Evolutionary conservation across 306 rosid species (phyloP).

Genomic region (Cicer cuneatum): DNA sequence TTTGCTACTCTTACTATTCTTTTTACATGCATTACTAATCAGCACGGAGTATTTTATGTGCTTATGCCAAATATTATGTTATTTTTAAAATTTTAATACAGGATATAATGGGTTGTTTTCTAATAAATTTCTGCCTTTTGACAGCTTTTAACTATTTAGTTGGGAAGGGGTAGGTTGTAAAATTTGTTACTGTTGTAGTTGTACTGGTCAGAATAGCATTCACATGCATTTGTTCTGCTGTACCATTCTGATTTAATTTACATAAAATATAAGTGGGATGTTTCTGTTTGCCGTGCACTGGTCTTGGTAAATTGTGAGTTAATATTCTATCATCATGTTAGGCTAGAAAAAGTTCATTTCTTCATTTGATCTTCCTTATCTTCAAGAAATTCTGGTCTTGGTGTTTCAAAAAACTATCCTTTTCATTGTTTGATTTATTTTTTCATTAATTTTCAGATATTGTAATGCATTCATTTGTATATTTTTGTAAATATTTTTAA

Average conservation of each 20-base stretch:
- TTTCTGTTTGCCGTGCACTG: background rate
- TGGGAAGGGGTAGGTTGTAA: background rate
- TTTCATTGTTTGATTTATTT: constrained; percentile 13
- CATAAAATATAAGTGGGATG: background rate
- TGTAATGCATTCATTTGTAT: constrained; percentile 16
- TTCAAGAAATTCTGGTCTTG: background rate
- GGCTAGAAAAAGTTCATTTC: constrained; percentile 20
- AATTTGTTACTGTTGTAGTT: constrained; percentile 24
- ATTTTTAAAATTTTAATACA: background rate
- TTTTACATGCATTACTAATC: background rate
- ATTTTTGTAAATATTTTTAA: constrained; percentile 18
- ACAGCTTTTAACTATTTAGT: background rate
- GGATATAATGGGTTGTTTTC: constrained; percentile 9
- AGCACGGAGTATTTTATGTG: background rate
- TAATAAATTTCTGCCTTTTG: background rate
- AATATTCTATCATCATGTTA: constrained; percentile 5
- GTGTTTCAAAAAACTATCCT: constrained; percentile 27
- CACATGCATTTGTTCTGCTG: constrained; percentile 27
- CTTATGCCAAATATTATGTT: background rate
- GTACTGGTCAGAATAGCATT: constrained; percentile 16
- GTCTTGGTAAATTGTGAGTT: background rate
- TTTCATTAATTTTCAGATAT: constrained; percentile 3
- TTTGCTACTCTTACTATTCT: constrained; percentile 32
- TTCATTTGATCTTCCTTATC: background rate
- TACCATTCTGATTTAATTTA: constrained; percentile 18